Evolutionary conservation across 2,329 filamentous ascomycete species (phyloP).

Genomic region (Lecanoromycetidae sp.): DNA sequence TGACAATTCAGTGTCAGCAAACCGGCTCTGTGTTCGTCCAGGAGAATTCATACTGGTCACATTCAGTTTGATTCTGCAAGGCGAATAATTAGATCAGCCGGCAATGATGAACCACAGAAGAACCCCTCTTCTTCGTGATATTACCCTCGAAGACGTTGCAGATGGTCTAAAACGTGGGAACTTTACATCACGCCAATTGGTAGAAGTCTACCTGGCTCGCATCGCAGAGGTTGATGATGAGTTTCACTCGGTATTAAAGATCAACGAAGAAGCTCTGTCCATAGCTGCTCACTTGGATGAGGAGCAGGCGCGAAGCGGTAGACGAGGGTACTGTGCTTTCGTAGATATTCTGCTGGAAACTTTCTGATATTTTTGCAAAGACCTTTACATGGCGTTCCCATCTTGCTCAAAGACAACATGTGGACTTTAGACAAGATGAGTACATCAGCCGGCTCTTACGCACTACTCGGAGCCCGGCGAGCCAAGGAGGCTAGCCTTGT

Average conservation of each 20-base stretch:
- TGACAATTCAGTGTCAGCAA: too few relatives aligned
- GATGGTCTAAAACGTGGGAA: not conserved
- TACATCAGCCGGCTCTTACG: slow-evolving; percentile 45
- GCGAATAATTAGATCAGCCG: not conserved
- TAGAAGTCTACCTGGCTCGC: slow-evolving; percentile 43
- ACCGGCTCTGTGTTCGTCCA: too few relatives aligned
- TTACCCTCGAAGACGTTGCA: not conserved
- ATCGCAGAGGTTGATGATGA: slow-evolving; percentile 45
- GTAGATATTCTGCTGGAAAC: too few relatives aligned
- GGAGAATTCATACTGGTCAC: too few relatives aligned
- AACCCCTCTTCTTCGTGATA: not conserved
- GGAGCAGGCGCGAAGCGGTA: slow-evolving; percentile 36
- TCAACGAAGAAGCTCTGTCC: slow-evolving; percentile 38
- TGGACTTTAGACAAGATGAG: slow-evolving; percentile 40
- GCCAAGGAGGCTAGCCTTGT: slow-evolving; percentile 40
- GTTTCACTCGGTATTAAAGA: slow-evolving; percentile 45
- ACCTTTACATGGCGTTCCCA: slow-evolving; percentile 48
- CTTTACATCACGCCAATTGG: slow-evolving; percentile 23
- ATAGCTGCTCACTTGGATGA: slow-evolving; percentile 41
- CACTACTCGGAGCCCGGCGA: slow-evolving; percentile 37
- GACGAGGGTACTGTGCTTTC: too few relatives aligned
- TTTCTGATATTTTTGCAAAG: too few relatives aligned
- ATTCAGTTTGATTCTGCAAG: too few relatives aligned
- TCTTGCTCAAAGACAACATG: slow-evolving; percentile 54
- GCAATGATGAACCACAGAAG: too few relatives aligned